Evolutionary conservation across 306 rosid genomes (phyloP), one percentile per base, ranked within the genome.

Genomic region (Cicer cuneatum): DNA sequence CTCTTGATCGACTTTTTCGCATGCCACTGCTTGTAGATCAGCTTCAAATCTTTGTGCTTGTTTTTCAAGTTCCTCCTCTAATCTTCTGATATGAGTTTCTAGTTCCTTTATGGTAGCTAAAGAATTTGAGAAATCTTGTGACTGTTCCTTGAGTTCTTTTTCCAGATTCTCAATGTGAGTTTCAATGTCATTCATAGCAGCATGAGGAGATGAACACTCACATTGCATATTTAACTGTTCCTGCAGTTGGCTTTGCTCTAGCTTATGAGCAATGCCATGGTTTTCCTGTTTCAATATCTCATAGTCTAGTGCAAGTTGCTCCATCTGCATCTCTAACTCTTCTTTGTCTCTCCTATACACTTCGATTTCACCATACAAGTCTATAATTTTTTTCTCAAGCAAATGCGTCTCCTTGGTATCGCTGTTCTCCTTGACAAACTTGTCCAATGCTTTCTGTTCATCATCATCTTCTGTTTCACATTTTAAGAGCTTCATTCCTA

Each of bases 201-300:
- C 69, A 37, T 83, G 54, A 66, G 94, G 80, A 78, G 90, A 83
- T 19, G 84, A 77, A 76, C 90, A 92, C 75, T 95, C 99, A 71
- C 88, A 86, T 69, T 86, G 96, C 80, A 90, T 78, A 80, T 89
- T 84, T 54, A 95, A 81, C 77, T 92, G 96, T 77, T 95, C 99
- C 59, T 95, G 89, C 53, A 95, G 79, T 83, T 88, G 87, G 84
- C 93, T 92, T 81, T 90, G 99, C 90, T 95, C 93, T 38, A 95
- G 80, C 83, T 83, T 89, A 87, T 84, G 79, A 4, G 90, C 71
- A 53, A 92, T 87, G 35, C 82, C 88, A 76, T 92, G 99, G 84
- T 95, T 95, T 87, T 92, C 97, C 77, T 95, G 99, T 68, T 92
- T 95, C 90, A 95, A 52, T 82, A 95, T 90, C 85, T 95, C 99